Evolutionary conservation across 805 yeast genomes (phyloP).

Genomic region (Zygotorulaspora sp.): DNA sequence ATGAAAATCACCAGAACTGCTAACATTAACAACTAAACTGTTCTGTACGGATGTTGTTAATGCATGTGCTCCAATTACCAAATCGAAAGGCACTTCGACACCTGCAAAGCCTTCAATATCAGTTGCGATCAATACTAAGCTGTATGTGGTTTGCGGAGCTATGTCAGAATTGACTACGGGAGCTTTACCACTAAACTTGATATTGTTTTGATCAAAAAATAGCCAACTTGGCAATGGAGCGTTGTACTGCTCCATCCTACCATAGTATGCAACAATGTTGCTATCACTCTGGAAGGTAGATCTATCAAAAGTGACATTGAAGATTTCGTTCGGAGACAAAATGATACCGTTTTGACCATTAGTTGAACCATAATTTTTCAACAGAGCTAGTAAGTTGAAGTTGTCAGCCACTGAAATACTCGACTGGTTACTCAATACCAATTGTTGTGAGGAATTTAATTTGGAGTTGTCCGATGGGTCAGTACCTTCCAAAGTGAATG

Average conservation of each 20-base stretch:
- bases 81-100: constrained; percentile 60
- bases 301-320: constrained; percentile 59
- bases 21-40: constrained; percentile 59
- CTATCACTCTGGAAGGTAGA: constrained; percentile 54
- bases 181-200: constrained; percentile 80
- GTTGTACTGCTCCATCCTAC: constrained; percentile 65
- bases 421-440: constrained; percentile 55
- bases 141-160: constrained; percentile 78
- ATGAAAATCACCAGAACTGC: constrained; percentile 51
- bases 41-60: constrained; percentile 62
- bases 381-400: constrained; percentile 41
- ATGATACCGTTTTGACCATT: constrained; percentile 75
- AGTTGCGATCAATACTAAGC: constrained; percentile 70
- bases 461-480: constrained; percentile 50
- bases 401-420: constrained; percentile 44
- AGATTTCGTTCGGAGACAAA: constrained; percentile 61
- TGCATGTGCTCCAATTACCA: constrained; percentile 85
- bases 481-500: constrained; percentile 56
- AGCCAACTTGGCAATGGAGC: constrained; percentile 93
- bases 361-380: constrained; percentile 64
- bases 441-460: constrained; percentile 46
- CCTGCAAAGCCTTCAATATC: constrained; percentile 74
- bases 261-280: constrained; percentile 61
- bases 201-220: constrained; percentile 52
- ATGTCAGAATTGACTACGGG: constrained; percentile 80